Conservation (phyloP, 78 protist genomes). For the Protostelium mycophagum region DNA sequence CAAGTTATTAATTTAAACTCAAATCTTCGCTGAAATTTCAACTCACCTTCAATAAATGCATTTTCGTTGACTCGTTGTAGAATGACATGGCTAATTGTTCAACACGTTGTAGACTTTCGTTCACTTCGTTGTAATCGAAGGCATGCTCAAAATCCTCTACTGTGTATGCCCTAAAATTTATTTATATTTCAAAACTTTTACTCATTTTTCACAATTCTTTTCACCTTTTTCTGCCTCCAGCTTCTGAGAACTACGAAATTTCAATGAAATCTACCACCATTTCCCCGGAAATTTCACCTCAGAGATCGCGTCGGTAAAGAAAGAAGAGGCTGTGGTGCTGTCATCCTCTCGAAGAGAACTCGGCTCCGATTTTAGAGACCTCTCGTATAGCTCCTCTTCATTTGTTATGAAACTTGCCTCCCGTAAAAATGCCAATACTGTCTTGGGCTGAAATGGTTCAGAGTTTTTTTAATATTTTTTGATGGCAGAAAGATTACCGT, state of each 20-base stretch:
- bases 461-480: too few species aligned
- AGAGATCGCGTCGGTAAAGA: neutral
- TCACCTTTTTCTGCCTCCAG: too few species aligned
- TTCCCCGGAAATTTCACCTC: neutral
- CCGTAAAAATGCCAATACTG: neutral
- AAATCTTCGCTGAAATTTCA: too few species aligned
- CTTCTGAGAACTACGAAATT: neutral
- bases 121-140: too few species aligned
- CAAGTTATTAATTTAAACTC: too few species aligned
- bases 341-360: neutral
- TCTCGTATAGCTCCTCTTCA: neutral
- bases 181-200: too few species aligned
- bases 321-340: too few species aligned
- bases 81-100: neutral
- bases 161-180: too few species aligned
- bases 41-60: neutral
- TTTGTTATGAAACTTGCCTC: neutral
- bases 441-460: neutral
- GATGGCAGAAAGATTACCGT: too few species aligned
- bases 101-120: too few species aligned
- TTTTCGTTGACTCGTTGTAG: neutral
- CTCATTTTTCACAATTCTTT: too few species aligned
- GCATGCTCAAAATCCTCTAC: too few species aligned
- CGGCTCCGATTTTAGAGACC: neutral
- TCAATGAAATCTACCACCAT: neutral